phyloP scores from a whole-genome alignment of 305 asterid species.

The Coffea humblotiana region DNA sequence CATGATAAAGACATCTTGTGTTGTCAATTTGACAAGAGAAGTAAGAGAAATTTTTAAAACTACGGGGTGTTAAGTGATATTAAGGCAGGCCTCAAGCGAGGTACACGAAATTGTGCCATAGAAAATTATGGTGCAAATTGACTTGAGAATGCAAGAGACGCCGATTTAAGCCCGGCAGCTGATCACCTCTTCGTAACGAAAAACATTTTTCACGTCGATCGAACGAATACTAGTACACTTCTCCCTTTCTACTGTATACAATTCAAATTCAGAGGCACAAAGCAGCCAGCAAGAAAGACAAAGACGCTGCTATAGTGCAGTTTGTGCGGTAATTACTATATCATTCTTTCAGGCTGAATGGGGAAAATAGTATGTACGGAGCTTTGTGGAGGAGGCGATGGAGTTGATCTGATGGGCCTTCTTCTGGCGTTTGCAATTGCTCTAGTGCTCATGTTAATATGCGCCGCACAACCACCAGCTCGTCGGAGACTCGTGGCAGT shows the following conservation, averaged over 20 bases:
- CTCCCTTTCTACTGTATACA: too few species aligned
- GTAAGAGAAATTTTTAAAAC: too few species aligned
- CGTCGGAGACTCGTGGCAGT: slow-evolving; percentile 13
- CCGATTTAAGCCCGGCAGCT: too few species aligned
- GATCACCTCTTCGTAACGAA: too few species aligned
- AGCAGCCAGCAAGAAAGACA: not conserved
- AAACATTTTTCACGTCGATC: too few species aligned
- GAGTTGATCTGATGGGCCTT: slow-evolving; percentile 5
- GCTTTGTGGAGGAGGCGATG: not conserved
- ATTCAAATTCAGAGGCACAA: not conserved
- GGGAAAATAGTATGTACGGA: slow-evolving; percentile 13
- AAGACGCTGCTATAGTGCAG: not conserved
- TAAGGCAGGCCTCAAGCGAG: too few species aligned
- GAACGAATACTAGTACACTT: too few species aligned
- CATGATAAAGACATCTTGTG: too few species aligned
- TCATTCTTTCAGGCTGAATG: slow-evolving; percentile 2
- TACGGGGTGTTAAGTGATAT: too few species aligned
- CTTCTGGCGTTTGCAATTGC: slow-evolving; percentile 20
- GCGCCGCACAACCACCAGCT: slow-evolving; percentile 10
- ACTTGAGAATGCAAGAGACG: not conserved
- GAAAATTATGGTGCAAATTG: not conserved
- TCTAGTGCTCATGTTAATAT: not conserved
- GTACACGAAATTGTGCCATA: too few species aligned
- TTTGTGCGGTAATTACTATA: not conserved
- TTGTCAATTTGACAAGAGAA: too few species aligned